phyloP scores from a whole-genome alignment of 1,139 yeast species.

The Magnusiomyces magnusii region DNA sequence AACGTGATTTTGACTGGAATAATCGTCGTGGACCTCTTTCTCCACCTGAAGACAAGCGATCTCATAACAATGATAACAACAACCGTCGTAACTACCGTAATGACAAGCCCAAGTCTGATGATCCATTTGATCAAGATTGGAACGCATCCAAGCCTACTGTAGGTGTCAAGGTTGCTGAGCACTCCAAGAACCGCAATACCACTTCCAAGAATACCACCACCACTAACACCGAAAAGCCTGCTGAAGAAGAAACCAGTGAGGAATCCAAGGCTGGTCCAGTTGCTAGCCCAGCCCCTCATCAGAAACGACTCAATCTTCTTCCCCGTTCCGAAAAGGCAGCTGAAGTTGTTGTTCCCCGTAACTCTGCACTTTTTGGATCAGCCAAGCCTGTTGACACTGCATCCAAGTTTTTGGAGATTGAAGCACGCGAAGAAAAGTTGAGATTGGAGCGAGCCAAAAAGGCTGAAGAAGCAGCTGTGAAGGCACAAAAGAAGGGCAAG shows the following conservation, averaged over 20 bases:
- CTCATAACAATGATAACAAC: neutral
- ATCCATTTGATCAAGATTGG: slow-evolving; percentile 3
- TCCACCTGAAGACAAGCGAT: slow-evolving; percentile 20
- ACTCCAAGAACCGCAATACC: neutral
- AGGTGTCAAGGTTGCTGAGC: neutral
- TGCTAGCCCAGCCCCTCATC: slow-evolving; percentile 15
- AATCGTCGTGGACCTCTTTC: slow-evolving; percentile 31
- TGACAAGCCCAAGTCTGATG: neutral
- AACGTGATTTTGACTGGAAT: slow-evolving; percentile 26
- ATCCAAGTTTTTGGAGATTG: slow-evolving; percentile 27
- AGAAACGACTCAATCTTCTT: slow-evolving; percentile 26
- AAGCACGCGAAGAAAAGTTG: slow-evolving; percentile 24
- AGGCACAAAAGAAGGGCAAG: slow-evolving; percentile 7
- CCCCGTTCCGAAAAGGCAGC: slow-evolving; percentile 26
- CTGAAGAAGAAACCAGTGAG: neutral
- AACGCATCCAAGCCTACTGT: slow-evolving; percentile 5
- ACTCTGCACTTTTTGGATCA: slow-evolving; percentile 31
- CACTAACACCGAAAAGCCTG: neutral
- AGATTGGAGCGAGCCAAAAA: slow-evolving; percentile 26
- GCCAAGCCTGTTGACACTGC: slow-evolving; percentile 38
- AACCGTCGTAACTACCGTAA: neutral
- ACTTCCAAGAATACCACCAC: slow-evolving; percentile 2
- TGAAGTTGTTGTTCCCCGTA: slow-evolving; percentile 20
- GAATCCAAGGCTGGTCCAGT: slow-evolving; percentile 1
- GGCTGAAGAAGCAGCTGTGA: slow-evolving; percentile 17